A percentile compares a stretch with the other conserved stretches of the same genome.
These are phyloP conservation scores for Hypoxylon sp. DNA, from an alignment of 2,329 filamentous ascomycete species.

Conservation along the genomic window DNA sequence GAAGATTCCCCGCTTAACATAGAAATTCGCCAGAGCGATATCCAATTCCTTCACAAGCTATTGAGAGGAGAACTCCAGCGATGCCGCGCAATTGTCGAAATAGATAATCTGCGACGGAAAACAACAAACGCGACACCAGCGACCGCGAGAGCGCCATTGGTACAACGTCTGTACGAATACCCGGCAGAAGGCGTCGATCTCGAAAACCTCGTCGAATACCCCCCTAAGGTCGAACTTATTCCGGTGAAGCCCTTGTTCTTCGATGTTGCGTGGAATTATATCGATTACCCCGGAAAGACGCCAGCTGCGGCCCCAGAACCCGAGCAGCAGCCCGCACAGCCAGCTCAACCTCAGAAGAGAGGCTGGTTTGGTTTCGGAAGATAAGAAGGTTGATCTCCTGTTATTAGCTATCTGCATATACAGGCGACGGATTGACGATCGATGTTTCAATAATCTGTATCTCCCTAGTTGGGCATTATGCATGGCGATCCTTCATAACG, in stretches of 20 bases:
- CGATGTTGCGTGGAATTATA: constrained; percentile 97
- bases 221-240: constrained; percentile 83
- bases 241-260: constrained; percentile 96
- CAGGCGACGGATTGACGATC: constrained; percentile 8
- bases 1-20: constrained; percentile 71
- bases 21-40: constrained; percentile 70
- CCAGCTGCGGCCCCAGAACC: constrained; percentile 48
- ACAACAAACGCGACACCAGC: constrained; percentile 58
- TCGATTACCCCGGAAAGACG: constrained; percentile 82
- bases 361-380: constrained; percentile 83
- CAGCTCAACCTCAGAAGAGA: constrained; percentile 65
- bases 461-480: constrained; percentile 7
- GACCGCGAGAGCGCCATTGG: constrained; percentile 67
- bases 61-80: constrained; percentile 80
- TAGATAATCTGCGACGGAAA: constrained; percentile 72
- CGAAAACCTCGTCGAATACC: constrained; percentile 85
- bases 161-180: constrained; percentile 82
- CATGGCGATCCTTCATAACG: constrained; percentile 7
- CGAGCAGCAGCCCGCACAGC: constrained; percentile 54
- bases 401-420: constrained; percentile 9
- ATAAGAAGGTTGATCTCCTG: constrained; percentile 45
- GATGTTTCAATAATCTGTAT: constrained; percentile 19
- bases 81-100: constrained; percentile 85
- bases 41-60: constrained; percentile 68
- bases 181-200: constrained; percentile 78